Evolutionary conservation across 495 filamentous ascomycete species (phyloP), one percentile per base, ranked within the genome.

Genomic region (Penicillium malachiteum): DNA sequence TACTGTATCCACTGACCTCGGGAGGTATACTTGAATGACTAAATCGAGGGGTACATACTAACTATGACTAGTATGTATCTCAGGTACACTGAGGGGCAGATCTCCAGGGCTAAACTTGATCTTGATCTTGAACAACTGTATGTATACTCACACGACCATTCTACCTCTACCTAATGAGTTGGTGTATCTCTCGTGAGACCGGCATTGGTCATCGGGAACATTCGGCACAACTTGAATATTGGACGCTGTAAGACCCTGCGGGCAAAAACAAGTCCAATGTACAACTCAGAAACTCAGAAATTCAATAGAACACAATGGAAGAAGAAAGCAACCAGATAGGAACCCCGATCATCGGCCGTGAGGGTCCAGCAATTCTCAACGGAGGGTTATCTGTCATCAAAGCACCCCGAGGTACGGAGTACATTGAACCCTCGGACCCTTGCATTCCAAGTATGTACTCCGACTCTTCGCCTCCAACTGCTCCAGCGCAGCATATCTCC

Each of bases 181-280:
- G 14, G 16, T 17, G 10, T 17, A 17, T 42, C 5, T 42, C 39
- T 3, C 18, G 17, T 3, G 35, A 21, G 21, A 26, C 26, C 26
- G 41, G 5, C 41, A 44, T 44, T 44, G 41, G 41, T 44, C 41
- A 44, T 44, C 21, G 41, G 10, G 16, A 9, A 21, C 17, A 44
- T 21, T 44, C 41, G 41, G 21, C 21, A 26, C 21, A 26, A 26
- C 21, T 26, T 12, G 26, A 21, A 48, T 12, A 34, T 5, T n/a
- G n/a, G n/a, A n/a, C n/a, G 30, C 33, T 48, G 45, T 48, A 33
- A 32, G 47, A 49, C 47, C 47, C 47, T 32, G 47, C 47, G 47
- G 33, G 21, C 21, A 26, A 26, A n/a, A 26, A 11, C 35, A 38
- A 31, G 47, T 32, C n/a, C n/a, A n/a, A 49, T 37, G 32, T 46